Evolutionary conservation across 305 asterid genomes (phyloP).

Genomic region (Rubia occidens): DNA sequence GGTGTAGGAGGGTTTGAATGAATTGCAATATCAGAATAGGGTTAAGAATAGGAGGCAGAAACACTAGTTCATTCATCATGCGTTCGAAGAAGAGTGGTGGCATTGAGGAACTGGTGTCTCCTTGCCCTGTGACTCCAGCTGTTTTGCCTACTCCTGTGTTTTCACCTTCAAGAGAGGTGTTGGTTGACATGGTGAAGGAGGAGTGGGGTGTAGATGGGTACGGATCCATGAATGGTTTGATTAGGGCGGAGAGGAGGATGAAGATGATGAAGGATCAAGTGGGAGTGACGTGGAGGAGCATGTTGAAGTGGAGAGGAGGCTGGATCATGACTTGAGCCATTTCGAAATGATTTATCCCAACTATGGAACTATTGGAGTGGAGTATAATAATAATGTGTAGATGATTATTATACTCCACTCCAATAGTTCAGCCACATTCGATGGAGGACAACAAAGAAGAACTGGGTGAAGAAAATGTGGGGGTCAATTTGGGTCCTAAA

Average conservation of each 20-base stretch:
- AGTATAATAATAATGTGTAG: constrained; percentile 45
- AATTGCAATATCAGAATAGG: constrained; percentile 63
- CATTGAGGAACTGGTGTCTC: constrained; percentile 66
- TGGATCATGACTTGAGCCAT: constrained; percentile 79
- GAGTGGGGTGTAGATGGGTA: constrained; percentile 53
- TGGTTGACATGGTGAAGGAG: constrained; percentile 68
- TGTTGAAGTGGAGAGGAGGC: constrained; percentile 79
- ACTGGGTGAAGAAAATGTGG: constrained; percentile 27
- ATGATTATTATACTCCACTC: too few relatives aligned
- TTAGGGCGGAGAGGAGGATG: constrained; percentile 63
- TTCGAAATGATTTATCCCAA: constrained; percentile 86
- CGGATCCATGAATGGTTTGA: constrained; percentile 78
- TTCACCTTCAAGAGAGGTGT: constrained; percentile 61
- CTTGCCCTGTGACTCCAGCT: constrained; percentile 63
- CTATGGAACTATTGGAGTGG: constrained; percentile 28
- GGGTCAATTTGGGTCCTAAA: constrained; percentile 23
- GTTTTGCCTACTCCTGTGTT: constrained; percentile 60
- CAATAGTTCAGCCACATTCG: too few relatives aligned
- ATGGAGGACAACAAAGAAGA: constrained; percentile 45
- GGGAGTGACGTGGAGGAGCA: constrained; percentile 93
- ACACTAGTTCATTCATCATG: constrained; percentile 55
- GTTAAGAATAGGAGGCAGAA: constrained; percentile 55
- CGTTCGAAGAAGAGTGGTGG: constrained; percentile 81
- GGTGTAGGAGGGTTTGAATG: constrained; percentile 47
- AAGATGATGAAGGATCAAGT: constrained; percentile 66